Base-by-base conservation (phyloP, 2,329 filamentous ascomycete species). In the Ophiobolus disseminans region DNA sequence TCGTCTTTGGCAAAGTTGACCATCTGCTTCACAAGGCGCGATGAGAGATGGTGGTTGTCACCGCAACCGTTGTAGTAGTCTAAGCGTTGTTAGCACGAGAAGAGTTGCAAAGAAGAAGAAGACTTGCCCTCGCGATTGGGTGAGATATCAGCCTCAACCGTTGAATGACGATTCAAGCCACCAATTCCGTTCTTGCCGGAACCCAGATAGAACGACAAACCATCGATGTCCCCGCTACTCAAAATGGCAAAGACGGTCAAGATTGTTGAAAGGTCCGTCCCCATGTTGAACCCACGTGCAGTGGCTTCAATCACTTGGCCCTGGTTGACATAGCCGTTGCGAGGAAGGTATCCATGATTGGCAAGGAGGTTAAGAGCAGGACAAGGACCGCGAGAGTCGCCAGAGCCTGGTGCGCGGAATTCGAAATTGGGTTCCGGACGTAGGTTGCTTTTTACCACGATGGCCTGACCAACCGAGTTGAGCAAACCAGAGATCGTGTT, bases 341-440 rank as follows among this genome's bases (percentile, higher is more conserved):
- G 79, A 3, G 76, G 78, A 1, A 82, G 71, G 45, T 76, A 79
- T 11, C 75, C 75, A 50, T 82, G 76, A 57, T 82, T 82, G 4
- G 78, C 75, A n/a, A 82, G 65, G 0, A 79, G 75, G 59, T 82
- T 82, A 46, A 82, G 66, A 73, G 80, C 79, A 1, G 80, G 79
- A 48, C 79, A 82, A 19, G 79, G 78, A 0, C 73, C 60, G 13
- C 56, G 54, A 42, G 60, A 61, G 40, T 64, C 61, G 8, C 44
- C 42, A 5, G 57, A 44, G 3, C 51, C 50, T 42, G 58, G 60
- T 5, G 57, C 52, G 23, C 51, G 26, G 30, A 58, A 62, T 16
- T 45, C 40, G 31, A 53, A 64, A 8, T 55, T 59, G 19, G 49
- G 50, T 39, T 64, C 59, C 20, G 59, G 61, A 19, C 57, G 57